These are phyloP conservation scores for Coix lacrymajobi DNA, from an alignment of 176 grass and related monocot genomes.

Conservation along the genomic window DNA sequence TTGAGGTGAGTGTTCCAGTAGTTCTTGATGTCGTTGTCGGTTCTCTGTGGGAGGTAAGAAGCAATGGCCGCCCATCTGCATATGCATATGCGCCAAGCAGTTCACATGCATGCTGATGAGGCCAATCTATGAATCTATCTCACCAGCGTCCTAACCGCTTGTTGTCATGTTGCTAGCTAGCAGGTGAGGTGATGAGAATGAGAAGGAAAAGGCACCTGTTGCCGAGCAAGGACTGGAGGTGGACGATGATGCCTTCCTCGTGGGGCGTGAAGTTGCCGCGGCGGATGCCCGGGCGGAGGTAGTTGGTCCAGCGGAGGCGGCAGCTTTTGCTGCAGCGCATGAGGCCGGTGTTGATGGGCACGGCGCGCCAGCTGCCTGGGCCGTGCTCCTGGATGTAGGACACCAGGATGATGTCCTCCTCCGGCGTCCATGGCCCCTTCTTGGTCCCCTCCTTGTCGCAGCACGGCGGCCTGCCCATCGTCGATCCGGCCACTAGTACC, in stretches of 20 bases:
- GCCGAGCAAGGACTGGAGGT: slow-evolving; percentile 81
- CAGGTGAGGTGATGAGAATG: too few relatives aligned
- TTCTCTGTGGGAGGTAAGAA: slow-evolving; percentile 78
- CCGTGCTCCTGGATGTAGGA: slow-evolving; percentile 89
- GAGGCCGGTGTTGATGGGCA: slow-evolving; percentile 65
- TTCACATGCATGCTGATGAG: neutral
- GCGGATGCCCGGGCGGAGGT: slow-evolving; percentile 73
- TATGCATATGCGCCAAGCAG: too few relatives aligned
- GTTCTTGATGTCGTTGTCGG: slow-evolving; percentile 97
- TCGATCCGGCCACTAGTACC: neutral
- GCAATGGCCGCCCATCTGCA: slow-evolving; percentile 76
- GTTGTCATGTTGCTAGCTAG: too few relatives aligned
- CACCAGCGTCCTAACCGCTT: too few relatives aligned
- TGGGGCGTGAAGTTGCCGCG: slow-evolving; percentile 77
- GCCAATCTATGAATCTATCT: too few relatives aligned
- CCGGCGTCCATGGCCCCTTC: slow-evolving; percentile 91
- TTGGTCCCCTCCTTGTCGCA: slow-evolving; percentile 74
- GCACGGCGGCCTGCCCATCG: slow-evolving; percentile 79
- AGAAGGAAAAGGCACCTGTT: slow-evolving; percentile 38
- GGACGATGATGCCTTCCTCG: slow-evolving; percentile 71
- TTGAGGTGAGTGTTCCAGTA: slow-evolving; percentile 96
- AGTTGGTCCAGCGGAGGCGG: slow-evolving; percentile 90
- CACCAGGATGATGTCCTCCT: slow-evolving; percentile 83
- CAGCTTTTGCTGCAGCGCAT: slow-evolving; percentile 94
- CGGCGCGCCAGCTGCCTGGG: slow-evolving; percentile 80